These are phyloP conservation scores for Cryptococcus hybrid DNA, from an alignment of 1,284 basidiomycete species.

Conservation along the genomic window DNA sequence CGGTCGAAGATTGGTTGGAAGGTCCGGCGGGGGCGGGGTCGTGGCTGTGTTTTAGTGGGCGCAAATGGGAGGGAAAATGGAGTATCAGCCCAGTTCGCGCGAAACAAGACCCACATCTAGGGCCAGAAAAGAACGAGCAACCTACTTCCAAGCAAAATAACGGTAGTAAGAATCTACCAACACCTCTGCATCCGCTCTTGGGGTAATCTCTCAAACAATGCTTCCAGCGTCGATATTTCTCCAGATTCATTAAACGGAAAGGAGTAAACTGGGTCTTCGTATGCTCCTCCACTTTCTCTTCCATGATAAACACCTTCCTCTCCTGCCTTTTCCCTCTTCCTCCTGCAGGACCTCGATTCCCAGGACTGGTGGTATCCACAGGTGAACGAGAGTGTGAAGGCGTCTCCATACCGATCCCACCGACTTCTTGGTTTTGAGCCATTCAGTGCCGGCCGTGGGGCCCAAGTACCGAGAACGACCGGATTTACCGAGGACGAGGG, in stretches of 20 bases:
- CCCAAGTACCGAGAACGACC: conserved; percentile 38
- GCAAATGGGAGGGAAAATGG: neutral
- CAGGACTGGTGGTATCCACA: neutral
- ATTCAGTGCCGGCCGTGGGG: conserved; percentile 37
- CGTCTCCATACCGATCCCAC: conserved; percentile 5
- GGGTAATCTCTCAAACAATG: conserved; percentile 23
- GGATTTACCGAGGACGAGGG: conserved; percentile 29
- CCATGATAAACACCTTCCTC: neutral
- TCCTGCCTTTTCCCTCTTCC: neutral
- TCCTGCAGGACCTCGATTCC: no score
- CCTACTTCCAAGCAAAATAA: conserved; percentile 36
- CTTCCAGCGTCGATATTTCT: conserved; percentile 2
- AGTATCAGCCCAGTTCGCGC: no score
- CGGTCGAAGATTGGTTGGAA: conserved; percentile 29
- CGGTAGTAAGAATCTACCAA: conserved; percentile 32
- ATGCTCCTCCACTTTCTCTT: no score
- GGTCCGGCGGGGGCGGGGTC: conserved; percentile 24
- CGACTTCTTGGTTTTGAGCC: conserved; percentile 28
- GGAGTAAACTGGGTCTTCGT: neutral
- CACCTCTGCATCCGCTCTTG: conserved; percentile 25
- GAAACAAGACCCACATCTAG: no score
- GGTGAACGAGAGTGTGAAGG: neutral
- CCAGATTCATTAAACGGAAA: conserved; percentile 13
- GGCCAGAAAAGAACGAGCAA: neutral
- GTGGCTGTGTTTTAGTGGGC: conserved; percentile 18